These are phyloP conservation scores for Aspergillus chevalieri DNA, from an alignment of 2,329 filamentous ascomycete species.

Conservation along the genomic window DNA sequence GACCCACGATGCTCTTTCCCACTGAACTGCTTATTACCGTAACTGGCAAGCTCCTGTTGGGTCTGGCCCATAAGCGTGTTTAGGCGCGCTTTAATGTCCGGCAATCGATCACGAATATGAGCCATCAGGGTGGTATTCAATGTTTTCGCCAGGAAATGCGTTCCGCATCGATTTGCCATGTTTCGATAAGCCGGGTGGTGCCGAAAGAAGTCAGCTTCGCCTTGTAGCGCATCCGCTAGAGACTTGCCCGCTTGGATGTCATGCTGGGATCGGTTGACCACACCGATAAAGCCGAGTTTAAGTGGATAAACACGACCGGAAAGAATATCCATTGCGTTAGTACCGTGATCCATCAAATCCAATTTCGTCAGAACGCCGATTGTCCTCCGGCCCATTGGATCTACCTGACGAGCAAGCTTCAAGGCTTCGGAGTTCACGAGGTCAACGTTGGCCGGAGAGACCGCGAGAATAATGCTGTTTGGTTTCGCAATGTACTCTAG, in stretches of 20 bases:
- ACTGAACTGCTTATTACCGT: conserved; percentile 95
- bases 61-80: conserved; percentile 99
- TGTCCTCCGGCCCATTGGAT: conserved; percentile 86
- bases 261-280: conserved; percentile 96
- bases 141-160: conserved; percentile 88
- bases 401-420: conserved; percentile 94
- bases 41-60: conserved; percentile 94
- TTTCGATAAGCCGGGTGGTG: conserved; percentile 96
- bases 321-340: conserved; percentile 95
- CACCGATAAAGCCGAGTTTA: conserved; percentile 95
- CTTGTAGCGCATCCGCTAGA: conserved; percentile 83
- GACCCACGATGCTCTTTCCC: conserved; percentile 95
- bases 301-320: conserved; percentile 93
- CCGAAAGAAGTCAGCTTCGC: conserved; percentile 91
- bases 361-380: conserved; percentile 97
- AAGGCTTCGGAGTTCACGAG: conserved; percentile 96
- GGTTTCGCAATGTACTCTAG: conserved; percentile 98
- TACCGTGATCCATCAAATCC: conserved; percentile 97
- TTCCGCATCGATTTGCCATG: conserved; percentile 88
- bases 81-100: conserved; percentile 94
- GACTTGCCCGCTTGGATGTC: conserved; percentile 95
- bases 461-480: conserved; percentile 94
- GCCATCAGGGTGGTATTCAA: conserved; percentile 92
- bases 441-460: conserved; percentile 95
- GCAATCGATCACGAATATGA: conserved; percentile 90